Percentiles rank a stretch among this genome's conserved stretches.
Evolutionary conservation across 768 basidiomycete genomes (phyloP).

Genomic region (Boletus subcaerulescens): DNA sequence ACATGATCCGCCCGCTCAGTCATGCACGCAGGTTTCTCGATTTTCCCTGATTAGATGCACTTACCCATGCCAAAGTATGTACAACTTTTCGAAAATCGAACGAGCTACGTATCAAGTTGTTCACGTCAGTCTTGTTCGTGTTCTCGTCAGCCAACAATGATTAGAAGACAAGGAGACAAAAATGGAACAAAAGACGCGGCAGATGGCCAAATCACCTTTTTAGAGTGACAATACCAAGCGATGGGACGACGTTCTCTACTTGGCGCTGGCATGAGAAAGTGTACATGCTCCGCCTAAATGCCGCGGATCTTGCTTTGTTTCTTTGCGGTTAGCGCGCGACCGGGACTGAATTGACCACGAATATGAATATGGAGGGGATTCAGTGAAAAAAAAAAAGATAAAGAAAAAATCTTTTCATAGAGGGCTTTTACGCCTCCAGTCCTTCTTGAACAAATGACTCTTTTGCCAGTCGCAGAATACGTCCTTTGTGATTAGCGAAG

Average conservation of each 20-base stretch:
- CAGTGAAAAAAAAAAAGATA: neutral
- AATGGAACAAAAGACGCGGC: neutral
- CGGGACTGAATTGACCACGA: neutral
- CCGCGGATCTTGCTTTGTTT: slow-evolving; percentile 8
- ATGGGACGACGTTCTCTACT: slow-evolving; percentile 7
- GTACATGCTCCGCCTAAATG: neutral
- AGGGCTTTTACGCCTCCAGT: neutral
- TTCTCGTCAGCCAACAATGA: neutral
- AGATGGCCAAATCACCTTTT: neutral
- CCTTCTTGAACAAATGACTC: neutral
- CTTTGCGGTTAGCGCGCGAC: neutral
- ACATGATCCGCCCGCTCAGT: too few species aligned
- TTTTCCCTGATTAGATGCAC: too few species aligned
- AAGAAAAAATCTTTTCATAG: neutral
- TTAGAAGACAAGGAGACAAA: neutral
- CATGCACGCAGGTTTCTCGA: too few species aligned
- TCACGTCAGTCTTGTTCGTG: neutral
- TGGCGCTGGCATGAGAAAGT: slow-evolving; percentile 10
- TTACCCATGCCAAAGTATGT: too few species aligned
- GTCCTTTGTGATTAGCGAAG: too few species aligned
- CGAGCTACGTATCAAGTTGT: too few species aligned
- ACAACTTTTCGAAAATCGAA: too few species aligned
- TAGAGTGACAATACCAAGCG: neutral
- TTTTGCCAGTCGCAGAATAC: neutral
- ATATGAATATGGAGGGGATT: neutral